Base-by-base conservation (phyloP, 257 asterid species). In the Jasminum sambac region DNA sequence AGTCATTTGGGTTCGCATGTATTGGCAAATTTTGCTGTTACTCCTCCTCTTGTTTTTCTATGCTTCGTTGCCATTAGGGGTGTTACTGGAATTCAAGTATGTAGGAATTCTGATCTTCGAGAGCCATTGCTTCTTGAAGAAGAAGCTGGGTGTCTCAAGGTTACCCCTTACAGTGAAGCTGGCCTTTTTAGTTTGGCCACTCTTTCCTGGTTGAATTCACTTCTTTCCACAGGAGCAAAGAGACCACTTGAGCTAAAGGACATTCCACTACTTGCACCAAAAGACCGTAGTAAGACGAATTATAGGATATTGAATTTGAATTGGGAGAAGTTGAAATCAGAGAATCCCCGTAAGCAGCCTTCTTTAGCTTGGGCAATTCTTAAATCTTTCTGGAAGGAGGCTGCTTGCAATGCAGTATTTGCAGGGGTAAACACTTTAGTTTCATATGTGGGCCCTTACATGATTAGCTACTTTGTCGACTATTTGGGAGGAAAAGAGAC, bases 121-220 rank as follows among this genome's bases (percentile, higher is more conserved):
- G 83, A 81, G 76, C 86, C 88, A 64, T 72, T 84, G 71, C 76
- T 84, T 23, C 82, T 59, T 25, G 96, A 91, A 76, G 99, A 91
- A 83, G 98, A 92, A 66, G 85, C 95, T 5, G 98, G 95, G 40
- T 87, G 96, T 84, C 99, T 86, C 72, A 91, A 74, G 74, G 95
- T 95, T 64, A 95, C 95, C 44, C 97, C 98, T 24, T 95, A 88
- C 57, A 77, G 80, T 70, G 95, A 95, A 69, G 99, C 99, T 64
- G 95, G 99, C 5, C 10, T 95, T 73, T 79, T 91, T 63, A 91
- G 99, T 78, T 84, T 95, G 79, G 85, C 77, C 68, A 86, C 96
- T 72, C 95, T 95, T 73, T 95, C 98, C 59, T 95, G 99, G 99
- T 69, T 95, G 80, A 89, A 89, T 74, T 97, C 96, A 46, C 96